Evolutionary conservation across 768 basidiomycete species (phyloP), one percentile per base, ranked within the genome.

Genomic region (Leccinum disarticulatum): DNA sequence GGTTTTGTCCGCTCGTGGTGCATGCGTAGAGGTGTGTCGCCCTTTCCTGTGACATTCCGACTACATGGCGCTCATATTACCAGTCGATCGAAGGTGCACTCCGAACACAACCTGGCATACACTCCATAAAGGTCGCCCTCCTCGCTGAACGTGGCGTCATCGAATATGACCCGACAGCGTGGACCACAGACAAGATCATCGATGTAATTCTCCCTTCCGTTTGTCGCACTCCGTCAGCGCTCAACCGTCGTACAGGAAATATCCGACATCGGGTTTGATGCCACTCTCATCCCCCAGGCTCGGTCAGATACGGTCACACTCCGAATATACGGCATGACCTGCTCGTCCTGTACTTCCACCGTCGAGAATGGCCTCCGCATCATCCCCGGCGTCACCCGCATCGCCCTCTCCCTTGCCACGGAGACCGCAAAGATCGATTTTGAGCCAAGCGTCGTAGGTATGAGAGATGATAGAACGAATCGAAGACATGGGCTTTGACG

Each of bases 61-160:
- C 15, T n/a, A 11, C 43, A 19, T 17, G 33, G 7, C 5, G 49
- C 36, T 64, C 22, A 62, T 19, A 6, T 15, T 11, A 35, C 22
- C 62, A 93, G 88, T 85, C 90, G 14, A 95, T 95, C 58, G 94
- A 96, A 71, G 85, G 87, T 43, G 89, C 90, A 79, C 82, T 96
- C 22, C 80, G 87, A 68, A 79, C 79, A 17, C 92, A 95, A 72
- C 77, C 85, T n/a, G 97, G 97, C n/a, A 95, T 99, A 54, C 76
- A 86, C 61, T 91, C 88, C 11, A 77, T 97, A 61, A 93, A 94
- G 70, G 95, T 99, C n/a, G 95, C 95, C 25, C 82, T 99, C n/a
- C 82, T 99, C 27, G 93, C 97, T 13, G 96, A 99, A 73, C 87
- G 96, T 14, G 96, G 88, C 4, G 82, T 93, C 50, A 78, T 99